Evolutionary conservation across 257 asterid genomes (phyloP).

Genomic region (Cruciata laevipes): DNA sequence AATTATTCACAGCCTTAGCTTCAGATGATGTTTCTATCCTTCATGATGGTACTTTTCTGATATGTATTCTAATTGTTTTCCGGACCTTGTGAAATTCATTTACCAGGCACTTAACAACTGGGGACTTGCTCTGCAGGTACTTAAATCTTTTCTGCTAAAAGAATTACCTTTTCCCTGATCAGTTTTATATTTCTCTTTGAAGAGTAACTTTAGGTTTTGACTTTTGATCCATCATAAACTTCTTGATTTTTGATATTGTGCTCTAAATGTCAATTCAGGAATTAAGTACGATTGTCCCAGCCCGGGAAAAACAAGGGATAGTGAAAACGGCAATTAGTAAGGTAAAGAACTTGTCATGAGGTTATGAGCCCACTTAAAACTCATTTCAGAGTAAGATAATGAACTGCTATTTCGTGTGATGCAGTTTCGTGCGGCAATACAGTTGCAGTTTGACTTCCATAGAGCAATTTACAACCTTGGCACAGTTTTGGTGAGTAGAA

Average conservation of each 20-base stretch:
- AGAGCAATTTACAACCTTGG: slow-evolving; percentile 99
- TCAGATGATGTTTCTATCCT: background rate
- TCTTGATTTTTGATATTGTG: background rate
- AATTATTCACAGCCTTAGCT: background rate
- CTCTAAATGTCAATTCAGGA: slow-evolving; percentile 53
- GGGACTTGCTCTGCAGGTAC: slow-evolving; percentile 99
- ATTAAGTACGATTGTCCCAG: slow-evolving; percentile 97
- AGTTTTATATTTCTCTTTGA: slow-evolving; percentile 13
- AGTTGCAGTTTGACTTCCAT: slow-evolving; percentile 95
- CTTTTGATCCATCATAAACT: slow-evolving; percentile 1
- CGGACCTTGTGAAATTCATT: slow-evolving; percentile 26
- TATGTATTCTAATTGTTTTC: slow-evolving; percentile 9
- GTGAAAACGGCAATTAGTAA: slow-evolving; percentile 93
- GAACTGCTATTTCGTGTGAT: slow-evolving; percentile 15
- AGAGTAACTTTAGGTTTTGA: slow-evolving; percentile 9
- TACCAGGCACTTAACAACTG: slow-evolving; percentile 96
- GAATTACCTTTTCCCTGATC: background rate
- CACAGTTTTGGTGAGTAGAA: slow-evolving; percentile 83
- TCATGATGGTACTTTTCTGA: background rate
- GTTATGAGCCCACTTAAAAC: background rate
- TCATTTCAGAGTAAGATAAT: slow-evolving; percentile 52
- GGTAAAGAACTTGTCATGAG: slow-evolving; percentile 34
- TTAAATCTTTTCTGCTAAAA: slow-evolving; percentile 14
- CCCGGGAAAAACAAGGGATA: slow-evolving; percentile 88
- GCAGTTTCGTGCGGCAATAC: slow-evolving; percentile 98